Base-by-base conservation (phyloP, 2,329 filamentous ascomycete species). In the Phialocephala subalpina region DNA sequence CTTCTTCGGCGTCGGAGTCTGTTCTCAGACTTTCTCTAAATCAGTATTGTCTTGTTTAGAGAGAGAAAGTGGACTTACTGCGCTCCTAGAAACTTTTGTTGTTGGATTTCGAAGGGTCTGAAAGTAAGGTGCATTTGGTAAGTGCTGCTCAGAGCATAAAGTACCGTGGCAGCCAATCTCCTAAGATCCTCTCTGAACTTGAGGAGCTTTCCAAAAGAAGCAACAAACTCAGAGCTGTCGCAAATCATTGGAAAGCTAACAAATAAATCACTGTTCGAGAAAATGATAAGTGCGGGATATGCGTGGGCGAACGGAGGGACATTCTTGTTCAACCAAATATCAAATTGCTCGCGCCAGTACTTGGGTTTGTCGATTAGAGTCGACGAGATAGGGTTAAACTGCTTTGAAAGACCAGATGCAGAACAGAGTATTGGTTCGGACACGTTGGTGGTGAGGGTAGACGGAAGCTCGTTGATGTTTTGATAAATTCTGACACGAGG, bases 321-420 rank as follows among this genome's bases (percentile, higher is more conserved):
- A 33, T 33, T 33, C 29, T 53, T 62, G 29, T 42, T 38, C 2
- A 75, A 63, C 74, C 74, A 75, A 14, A 9, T 56, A 45, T 72
- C 64, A 40, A 75, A 72, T 22, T 63, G 49, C 2, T 55, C 64
- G 11, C 69, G 62, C 74, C 73, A 75, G 65, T 42, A 33, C 69
- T 67, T 18, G 74, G 73, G 45, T 71, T 27, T 27, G 55, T 36
- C 2, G 74, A 53, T 8, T 71, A 72, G 12, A 16, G 58, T 70
- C 6, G 58, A 3, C 4, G 40, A 7, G 11, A 35, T 22, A 66
- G 29, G 29, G 29, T 33, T 33, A 33, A 33, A 33, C 29, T 33
- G 29, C 29, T 33, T 33, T 33, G 29, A 33, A 9, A 33, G 29
- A 9, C 29, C 9, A 33, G 29, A 9, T 33, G 29, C 29, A 9